These are phyloP conservation scores for Akanthomyces uredinophilus DNA, from an alignment of 2,329 filamentous ascomycete genomes.

Conservation along the genomic window DNA sequence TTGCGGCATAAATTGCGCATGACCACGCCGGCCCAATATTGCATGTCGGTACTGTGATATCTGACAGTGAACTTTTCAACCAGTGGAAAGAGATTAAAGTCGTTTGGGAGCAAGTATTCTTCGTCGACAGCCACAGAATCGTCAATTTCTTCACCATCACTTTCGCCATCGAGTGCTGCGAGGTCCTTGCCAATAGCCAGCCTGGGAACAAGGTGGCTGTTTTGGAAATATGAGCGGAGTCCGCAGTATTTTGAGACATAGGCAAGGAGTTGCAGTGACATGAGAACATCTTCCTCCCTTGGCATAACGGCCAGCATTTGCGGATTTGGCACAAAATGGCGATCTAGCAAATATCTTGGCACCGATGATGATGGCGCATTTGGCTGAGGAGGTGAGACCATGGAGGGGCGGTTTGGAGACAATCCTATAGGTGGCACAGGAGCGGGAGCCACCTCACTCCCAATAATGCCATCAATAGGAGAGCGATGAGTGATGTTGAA, in stretches of 20 bases:
- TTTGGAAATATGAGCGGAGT: slow-evolving; percentile 89
- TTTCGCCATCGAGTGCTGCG: slow-evolving; percentile 69
- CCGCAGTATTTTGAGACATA: slow-evolving; percentile 99
- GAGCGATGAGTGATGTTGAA: slow-evolving; percentile 92
- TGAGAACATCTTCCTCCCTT: slow-evolving; percentile 92
- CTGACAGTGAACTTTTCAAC: slow-evolving; percentile 98
- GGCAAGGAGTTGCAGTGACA: slow-evolving; percentile 93
- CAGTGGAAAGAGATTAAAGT: slow-evolving; percentile 96
- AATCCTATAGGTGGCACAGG: slow-evolving; percentile 64
- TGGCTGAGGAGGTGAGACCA: slow-evolving; percentile 70
- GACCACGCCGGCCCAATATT: slow-evolving; percentile 98
- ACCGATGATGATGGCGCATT: slow-evolving; percentile 65
- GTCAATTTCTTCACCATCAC: slow-evolving; percentile 35
- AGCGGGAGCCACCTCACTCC: slow-evolving; percentile 64
- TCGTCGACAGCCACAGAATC: slow-evolving; percentile 66
- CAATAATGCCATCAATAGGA: slow-evolving; percentile 77
- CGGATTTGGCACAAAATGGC: slow-evolving; percentile 61
- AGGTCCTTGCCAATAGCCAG: slow-evolving; percentile 87
- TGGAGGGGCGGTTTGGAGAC: slow-evolving; percentile 66
- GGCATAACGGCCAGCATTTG: slow-evolving; percentile 87
- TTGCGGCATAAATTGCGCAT: slow-evolving; percentile 99
- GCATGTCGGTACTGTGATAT: slow-evolving; percentile 94
- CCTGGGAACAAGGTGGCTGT: slow-evolving; percentile 86
- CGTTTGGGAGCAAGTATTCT: slow-evolving; percentile 86
- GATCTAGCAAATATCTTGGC: slow-evolving; percentile 74